phyloP scores from a whole-genome alignment of 208 protist species.

The Acanthamoeba castellanii region DNA sequence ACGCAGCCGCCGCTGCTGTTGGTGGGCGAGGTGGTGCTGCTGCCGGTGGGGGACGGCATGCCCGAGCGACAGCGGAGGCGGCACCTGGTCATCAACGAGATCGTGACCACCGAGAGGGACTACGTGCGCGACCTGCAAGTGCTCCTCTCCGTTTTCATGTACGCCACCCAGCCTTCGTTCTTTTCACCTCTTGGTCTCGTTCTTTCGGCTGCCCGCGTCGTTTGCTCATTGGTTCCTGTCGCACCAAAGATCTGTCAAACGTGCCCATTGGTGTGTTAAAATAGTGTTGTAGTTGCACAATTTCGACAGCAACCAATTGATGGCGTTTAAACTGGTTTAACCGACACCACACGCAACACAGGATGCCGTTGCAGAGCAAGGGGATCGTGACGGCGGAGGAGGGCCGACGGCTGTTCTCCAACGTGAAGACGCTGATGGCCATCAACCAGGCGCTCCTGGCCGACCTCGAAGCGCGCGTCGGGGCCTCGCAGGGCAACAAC shows the following conservation, averaged over 20 bases:
- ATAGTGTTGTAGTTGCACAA: too few relatives aligned
- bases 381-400: conserved; percentile 34
- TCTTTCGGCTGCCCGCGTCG: too few relatives aligned
- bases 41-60: not conserved
- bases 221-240: too few relatives aligned
- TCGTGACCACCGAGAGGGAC: conserved; percentile 31
- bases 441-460: conserved; percentile 33
- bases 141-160: conserved; percentile 1
- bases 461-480: conserved; percentile 1
- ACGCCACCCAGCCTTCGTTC: not conserved
- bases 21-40: not conserved
- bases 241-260: too few relatives aligned
- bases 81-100: conserved; percentile 10
- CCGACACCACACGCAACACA: not conserved
- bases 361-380: not conserved
- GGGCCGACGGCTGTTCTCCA: conserved; percentile 18
- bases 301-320: too few relatives aligned
- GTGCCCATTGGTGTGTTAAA: too few relatives aligned
- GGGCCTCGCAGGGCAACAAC: conserved; percentile 12
- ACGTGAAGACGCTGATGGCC: conserved; percentile 15
- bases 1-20: too few relatives aligned
- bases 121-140: conserved; percentile 39
- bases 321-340: too few relatives aligned
- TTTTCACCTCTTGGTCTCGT: too few relatives aligned
- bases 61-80: not conserved